Conservation (phyloP, 306 rosid genomes). For the Lathyrus oleraceus region DNA sequence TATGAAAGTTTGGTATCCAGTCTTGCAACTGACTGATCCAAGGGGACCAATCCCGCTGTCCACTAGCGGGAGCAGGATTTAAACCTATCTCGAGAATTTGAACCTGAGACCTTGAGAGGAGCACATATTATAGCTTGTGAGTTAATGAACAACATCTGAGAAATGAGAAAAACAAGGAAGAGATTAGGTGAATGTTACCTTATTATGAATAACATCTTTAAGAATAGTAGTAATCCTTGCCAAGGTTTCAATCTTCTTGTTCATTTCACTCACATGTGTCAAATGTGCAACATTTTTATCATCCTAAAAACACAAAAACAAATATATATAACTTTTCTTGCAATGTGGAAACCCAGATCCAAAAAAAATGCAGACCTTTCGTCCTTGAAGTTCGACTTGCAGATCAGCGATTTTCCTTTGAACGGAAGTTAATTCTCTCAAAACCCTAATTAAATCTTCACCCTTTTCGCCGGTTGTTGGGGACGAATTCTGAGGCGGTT, state of each 20-base stretch:
- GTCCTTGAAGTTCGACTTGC: conserved; percentile 97
- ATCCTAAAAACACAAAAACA: conserved; percentile 52
- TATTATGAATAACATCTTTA: conserved; percentile 94
- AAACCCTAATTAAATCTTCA: conserved; percentile 76
- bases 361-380: conserved; percentile 56
- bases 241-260: conserved; percentile 82
- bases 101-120: no score
- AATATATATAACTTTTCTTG: not conserved
- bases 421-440: conserved; percentile 81
- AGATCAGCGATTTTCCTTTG: conserved; percentile 92
- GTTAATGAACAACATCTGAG: not conserved
- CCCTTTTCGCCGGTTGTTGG: conserved; percentile 71
- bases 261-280: conserved; percentile 95
- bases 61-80: no score
- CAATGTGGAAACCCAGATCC: conserved; percentile 11
- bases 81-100: no score
- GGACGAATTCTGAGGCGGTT: conserved; percentile 50
- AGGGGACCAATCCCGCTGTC: no score
- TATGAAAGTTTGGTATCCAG: no score
- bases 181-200: conserved; percentile 45
- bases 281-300: conserved; percentile 93
- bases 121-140: not conserved
- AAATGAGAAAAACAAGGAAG: not conserved
- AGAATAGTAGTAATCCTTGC: conserved; percentile 82
- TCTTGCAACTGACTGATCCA: no score